Conservation (phyloP, 495 filamentous ascomycete genomes). For the Astrothelium macrocarpum region DNA sequence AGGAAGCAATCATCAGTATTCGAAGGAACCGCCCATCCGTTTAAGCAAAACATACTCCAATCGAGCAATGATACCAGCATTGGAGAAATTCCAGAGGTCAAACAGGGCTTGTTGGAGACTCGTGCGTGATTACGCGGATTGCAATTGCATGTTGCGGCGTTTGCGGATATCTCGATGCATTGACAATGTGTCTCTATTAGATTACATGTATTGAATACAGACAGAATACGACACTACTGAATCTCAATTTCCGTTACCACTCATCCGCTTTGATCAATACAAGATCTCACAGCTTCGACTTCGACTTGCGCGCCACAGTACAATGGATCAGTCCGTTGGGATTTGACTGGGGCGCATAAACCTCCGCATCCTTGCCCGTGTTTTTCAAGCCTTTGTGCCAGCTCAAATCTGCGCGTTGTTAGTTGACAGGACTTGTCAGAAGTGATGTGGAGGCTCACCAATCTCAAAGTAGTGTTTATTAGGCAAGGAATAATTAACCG, state of each 20-base stretch:
- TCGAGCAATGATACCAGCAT: constrained; percentile 36
- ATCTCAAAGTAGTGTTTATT: constrained; percentile 99
- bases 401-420: constrained; percentile 56
- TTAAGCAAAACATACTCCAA: constrained; percentile 75
- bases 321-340: constrained; percentile 96
- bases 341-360: constrained; percentile 84
- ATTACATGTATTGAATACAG: background rate
- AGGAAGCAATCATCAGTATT: constrained; percentile 49
- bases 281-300: constrained; percentile 28
- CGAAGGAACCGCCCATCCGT: constrained; percentile 83
- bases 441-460: constrained; percentile 47
- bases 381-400: constrained; percentile 98
- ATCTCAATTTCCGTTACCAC: background rate
- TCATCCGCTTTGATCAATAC: background rate
- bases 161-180: background rate
- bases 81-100: constrained; percentile 37
- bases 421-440: constrained; percentile 17
- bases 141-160: background rate
- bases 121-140: background rate
- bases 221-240: background rate
- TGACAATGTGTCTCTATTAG: background rate
- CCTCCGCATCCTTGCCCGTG: constrained; percentile 91
- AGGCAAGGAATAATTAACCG: constrained; percentile 74
- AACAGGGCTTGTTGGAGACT: background rate
- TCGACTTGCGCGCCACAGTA: constrained; percentile 61